Base-by-base conservation (phyloP, 164 flowering plant genomes). In the Liquidambar formosana region DNA sequence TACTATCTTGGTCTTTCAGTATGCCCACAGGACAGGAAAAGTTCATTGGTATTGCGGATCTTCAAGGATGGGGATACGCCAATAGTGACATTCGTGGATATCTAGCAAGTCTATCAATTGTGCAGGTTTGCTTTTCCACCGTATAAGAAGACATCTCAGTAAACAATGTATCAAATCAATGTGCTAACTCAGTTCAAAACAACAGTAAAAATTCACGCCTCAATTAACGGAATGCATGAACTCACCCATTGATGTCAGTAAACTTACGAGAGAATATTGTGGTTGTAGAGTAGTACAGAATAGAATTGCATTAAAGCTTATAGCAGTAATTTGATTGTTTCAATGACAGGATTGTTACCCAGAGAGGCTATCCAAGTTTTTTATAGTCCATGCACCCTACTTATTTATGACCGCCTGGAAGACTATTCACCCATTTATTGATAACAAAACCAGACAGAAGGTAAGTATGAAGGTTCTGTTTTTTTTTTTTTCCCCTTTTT, bases 61-160 rank as follows among this genome's bases (percentile, higher is more conserved):
- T 91, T 63, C 63, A 88, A 83, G 98, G 93, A 66, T 93, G 93
- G 90, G 95, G 96, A 64, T 93, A 86, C 66, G 56, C 90, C 0
- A 85, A 85, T 71, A 77, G 86, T 22, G 97, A 95, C 71, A 71
- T 91, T 59, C 94, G 94, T 18, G 99, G 81, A 45, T 86, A 87
- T 65, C 25, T 88, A 18, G 97, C 82, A 27, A 76, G 88, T 63
- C 74, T 95, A 13, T 75, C 87, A 9, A 83, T 90, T 61, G 67
- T 93, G 78, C 99, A 93, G 97, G 99, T 92, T 61, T 57, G 41
- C 22, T 59, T 49, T 41, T 23, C 33, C 23, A 26, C 53, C 21
- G 8, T 33, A 54, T 45, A 22, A n/a, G n/a, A 12, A 22, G 18
- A 16, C 56, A 22, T 41, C n/a, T 47, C 23, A 26, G 53, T 46